A percentile compares a stretch with the other conserved stretches of the same genome.
Conservation (phyloP, 106 monocot species). For the Dendrobium nobile region DNA sequence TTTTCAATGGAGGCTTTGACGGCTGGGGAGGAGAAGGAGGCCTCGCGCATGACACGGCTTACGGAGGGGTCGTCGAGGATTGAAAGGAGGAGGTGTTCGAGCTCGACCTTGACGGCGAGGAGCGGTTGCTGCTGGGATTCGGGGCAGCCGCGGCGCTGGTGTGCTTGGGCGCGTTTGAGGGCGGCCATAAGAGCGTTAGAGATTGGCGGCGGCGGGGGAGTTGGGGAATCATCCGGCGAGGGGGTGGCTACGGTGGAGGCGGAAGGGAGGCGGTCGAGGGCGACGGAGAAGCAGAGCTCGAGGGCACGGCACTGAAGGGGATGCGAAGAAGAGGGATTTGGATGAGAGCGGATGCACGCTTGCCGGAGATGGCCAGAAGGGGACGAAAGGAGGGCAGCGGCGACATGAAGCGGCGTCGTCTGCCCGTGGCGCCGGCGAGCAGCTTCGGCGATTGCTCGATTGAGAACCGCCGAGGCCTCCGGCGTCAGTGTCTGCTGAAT, state of each 20-base stretch:
- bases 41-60: constrained; percentile 86
- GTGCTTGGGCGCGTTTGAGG: constrained; percentile 85
- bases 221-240: constrained; percentile 18
- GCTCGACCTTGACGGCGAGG: constrained; percentile 66
- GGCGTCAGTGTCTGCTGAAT: constrained; percentile 74
- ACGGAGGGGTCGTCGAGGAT: constrained; percentile 91
- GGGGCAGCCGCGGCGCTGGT: constrained; percentile 65
- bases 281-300: constrained; percentile 91
- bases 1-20: constrained; percentile 66
- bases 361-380: constrained; percentile 53
- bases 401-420: constrained; percentile 85
- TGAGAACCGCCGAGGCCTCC: constrained; percentile 48
- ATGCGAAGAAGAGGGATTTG: constrained; percentile 50
- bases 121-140: constrained; percentile 77
- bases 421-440: constrained; percentile 52
- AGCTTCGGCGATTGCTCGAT: constrained; percentile 50
- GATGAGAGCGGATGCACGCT: constrained; percentile 61
- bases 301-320: constrained; percentile 89
- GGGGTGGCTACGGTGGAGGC: constrained; percentile 2
- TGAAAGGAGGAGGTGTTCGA: constrained; percentile 64
- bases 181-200: constrained; percentile 90
- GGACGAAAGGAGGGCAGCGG: constrained; percentile 53
- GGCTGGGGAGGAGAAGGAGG: constrained; percentile 63
- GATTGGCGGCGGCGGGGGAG: constrained; percentile 32
- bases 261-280: constrained; percentile 75